Base-by-base conservation (phyloP, 139 green algal genomes). In the Coccomyxa sp. region DNA sequence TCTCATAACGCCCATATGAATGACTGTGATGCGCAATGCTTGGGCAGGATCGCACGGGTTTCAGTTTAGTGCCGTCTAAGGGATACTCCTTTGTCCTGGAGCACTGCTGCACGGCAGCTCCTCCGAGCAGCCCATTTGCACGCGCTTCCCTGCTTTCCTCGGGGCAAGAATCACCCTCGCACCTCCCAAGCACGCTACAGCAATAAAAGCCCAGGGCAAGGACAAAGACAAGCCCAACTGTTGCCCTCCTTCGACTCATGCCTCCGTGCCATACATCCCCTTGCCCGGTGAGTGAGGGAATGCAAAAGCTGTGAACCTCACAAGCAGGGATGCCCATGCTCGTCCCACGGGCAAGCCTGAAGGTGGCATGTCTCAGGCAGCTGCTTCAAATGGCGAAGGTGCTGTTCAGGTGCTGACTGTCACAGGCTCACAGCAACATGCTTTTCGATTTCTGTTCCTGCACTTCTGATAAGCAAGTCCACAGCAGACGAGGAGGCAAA, bases 21-120 rank as follows among this genome's bases (percentile, higher is more conserved):
- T 64, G 18, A 64, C 1, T 64, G 50, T 12, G 50, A 64, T 5
- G 5, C 22, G 22, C n/a, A n/a, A 6, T 64, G 5, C 5, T 64
- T 5, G 50, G 50, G 50, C 50, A 10, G 14, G 35, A 71, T 36
- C 64, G 2, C n/a, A 88, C 80, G 29, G 82, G 82, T 22, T 74
- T 38, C 40, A 89, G 55, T 29, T 50, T 70, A 5, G 64, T 38
- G 12, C 80, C 85, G 37, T 72, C 58, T 18, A 29, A 73, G n/a
- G 85, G 85, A 73, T 88, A 89, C 34, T 38, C 39, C 29, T 86
- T 78, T 6, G 70, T 35, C 1, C 8, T 35, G 35, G 81, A 86
- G 12, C 70, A 73, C 4, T 68, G 39, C 41, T 39, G 40, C 27
- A 39, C 44, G 69, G 40, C 68, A 33, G 31, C 54, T 31, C 34